Evolutionary conservation across 441 rosid species (phyloP).

Genomic region (Jatropha multifida): DNA sequence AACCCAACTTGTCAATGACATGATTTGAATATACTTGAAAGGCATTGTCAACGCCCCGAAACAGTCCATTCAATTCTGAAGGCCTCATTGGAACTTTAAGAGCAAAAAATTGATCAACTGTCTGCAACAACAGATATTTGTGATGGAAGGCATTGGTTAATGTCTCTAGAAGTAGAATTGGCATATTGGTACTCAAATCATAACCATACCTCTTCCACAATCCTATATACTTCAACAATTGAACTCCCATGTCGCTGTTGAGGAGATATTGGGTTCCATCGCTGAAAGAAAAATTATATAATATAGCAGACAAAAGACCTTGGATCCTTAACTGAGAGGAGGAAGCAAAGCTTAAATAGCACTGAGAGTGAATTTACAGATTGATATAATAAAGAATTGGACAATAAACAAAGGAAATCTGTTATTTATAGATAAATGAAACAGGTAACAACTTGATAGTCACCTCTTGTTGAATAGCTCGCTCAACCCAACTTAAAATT

Average conservation of each 20-base stretch:
- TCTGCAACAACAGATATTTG: conserved; percentile 60
- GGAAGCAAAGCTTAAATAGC: neutral
- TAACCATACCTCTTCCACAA: conserved; percentile 85
- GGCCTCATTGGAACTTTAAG: conserved; percentile 92
- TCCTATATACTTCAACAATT: conserved; percentile 93
- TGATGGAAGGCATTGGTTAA: conserved; percentile 1
- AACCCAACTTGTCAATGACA: conserved; percentile 81
- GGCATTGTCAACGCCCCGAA: conserved; percentile 91
- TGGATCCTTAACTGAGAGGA: neutral
- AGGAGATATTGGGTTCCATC: conserved; percentile 95
- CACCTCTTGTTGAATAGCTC: conserved; percentile 97
- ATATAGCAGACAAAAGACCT: conserved; percentile 16
- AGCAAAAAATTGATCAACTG: conserved; percentile 92
- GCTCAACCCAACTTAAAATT: conserved; percentile 93
- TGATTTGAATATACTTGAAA: conserved; percentile 90
- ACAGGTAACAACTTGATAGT: neutral
- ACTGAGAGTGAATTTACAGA: neutral
- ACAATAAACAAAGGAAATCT: neutral
- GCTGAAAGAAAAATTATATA: conserved; percentile 45
- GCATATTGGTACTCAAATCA: neutral
- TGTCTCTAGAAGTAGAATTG: conserved; percentile 8
- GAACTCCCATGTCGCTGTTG: conserved; percentile 97
- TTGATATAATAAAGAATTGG: neutral
- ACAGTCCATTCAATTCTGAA: conserved; percentile 65
- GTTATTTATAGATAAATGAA: neutral